phyloP scores from a whole-genome alignment of 2,329 filamentous ascomycete genomes.

The Dendryphion nanum region DNA sequence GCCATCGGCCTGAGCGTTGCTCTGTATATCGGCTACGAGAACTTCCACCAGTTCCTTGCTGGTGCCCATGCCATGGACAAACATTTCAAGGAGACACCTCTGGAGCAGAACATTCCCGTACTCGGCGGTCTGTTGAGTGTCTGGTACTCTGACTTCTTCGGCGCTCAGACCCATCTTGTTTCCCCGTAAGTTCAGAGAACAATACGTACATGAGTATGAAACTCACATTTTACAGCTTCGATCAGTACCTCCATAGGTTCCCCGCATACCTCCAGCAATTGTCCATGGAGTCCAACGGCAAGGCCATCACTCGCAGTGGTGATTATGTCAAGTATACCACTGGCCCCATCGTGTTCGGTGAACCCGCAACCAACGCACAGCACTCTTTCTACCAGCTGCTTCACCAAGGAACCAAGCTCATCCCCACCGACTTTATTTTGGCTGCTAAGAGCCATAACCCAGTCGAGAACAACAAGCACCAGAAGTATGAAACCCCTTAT shows the following conservation, averaged over 20 bases:
- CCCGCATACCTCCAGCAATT: conserved; percentile 98
- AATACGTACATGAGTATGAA: neutral
- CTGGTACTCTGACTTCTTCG: conserved; percentile 99
- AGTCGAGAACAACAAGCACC: conserved; percentile 86
- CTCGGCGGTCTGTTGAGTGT: conserved; percentile 91
- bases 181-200: conserved; percentile 68
- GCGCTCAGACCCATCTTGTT: conserved; percentile 94
- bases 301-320: conserved; percentile 86
- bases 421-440: conserved; percentile 96
- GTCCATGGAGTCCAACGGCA: conserved; percentile 99
- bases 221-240: conserved; percentile 61
- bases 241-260: conserved; percentile 99
- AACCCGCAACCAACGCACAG: conserved; percentile 98
- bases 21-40: conserved; percentile 94
- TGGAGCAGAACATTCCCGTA: conserved; percentile 92
- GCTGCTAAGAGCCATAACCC: conserved; percentile 97
- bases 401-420: conserved; percentile 98
- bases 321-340: conserved; percentile 96
- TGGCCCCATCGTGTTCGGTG: conserved; percentile 91
- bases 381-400: conserved; percentile 99
- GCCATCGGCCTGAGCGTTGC: conserved; percentile 94
- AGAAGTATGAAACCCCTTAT: conserved; percentile 56
- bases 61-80: conserved; percentile 98
- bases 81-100: conserved; percentile 88
- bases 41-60: conserved; percentile 93